Conservation (phyloP, 352 stramenopile genomes). For the Phytophthora melonis region DNA sequence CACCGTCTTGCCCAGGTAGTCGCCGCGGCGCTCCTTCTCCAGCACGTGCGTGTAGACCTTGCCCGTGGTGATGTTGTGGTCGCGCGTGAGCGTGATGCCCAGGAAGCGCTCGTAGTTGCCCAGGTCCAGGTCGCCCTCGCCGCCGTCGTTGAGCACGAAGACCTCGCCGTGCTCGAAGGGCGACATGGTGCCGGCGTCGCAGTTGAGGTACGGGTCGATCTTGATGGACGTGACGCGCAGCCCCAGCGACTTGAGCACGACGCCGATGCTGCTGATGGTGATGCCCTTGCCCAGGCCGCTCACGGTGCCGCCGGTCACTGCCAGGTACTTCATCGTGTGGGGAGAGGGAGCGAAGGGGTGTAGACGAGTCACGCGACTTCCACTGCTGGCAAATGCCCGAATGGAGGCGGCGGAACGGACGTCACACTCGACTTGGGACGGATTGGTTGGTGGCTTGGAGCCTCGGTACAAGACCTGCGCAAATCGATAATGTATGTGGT, state of each 20-base stretch:
- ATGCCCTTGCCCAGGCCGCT: slow-evolving; percentile 99
- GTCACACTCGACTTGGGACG: background rate
- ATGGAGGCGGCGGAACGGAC: slow-evolving; percentile 9
- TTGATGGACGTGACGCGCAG: slow-evolving; percentile 98
- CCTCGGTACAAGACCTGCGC: background rate
- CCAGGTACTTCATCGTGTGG: slow-evolving; percentile 96
- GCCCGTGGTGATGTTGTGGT: slow-evolving; percentile 99
- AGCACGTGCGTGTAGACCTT: slow-evolving; percentile 98
- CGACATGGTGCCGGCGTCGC: slow-evolving; percentile 98
- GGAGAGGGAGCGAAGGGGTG: background rate
- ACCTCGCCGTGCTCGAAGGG: slow-evolving; percentile 97
- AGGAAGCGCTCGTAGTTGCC: slow-evolving; percentile 99
- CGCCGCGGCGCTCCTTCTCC: slow-evolving; percentile 94
- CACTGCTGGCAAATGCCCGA: slow-evolving; percentile 33
- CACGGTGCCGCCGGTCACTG: slow-evolving; percentile 98
- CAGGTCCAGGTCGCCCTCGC: slow-evolving; percentile 97
- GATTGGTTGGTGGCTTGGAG: slow-evolving; percentile 4
- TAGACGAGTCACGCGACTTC: slow-evolving; percentile 13
- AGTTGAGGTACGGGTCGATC: slow-evolving; percentile 99
- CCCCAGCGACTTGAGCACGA: slow-evolving; percentile 96
- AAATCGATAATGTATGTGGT: background rate
- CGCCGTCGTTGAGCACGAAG: slow-evolving; percentile 98
- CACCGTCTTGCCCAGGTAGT: slow-evolving; percentile 99
- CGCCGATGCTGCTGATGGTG: slow-evolving; percentile 98
- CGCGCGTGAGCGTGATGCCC: slow-evolving; percentile 93